phyloP scores from a whole-genome alignment of 2,329 filamentous ascomycete species.

The Sporothrix pallida region DNA sequence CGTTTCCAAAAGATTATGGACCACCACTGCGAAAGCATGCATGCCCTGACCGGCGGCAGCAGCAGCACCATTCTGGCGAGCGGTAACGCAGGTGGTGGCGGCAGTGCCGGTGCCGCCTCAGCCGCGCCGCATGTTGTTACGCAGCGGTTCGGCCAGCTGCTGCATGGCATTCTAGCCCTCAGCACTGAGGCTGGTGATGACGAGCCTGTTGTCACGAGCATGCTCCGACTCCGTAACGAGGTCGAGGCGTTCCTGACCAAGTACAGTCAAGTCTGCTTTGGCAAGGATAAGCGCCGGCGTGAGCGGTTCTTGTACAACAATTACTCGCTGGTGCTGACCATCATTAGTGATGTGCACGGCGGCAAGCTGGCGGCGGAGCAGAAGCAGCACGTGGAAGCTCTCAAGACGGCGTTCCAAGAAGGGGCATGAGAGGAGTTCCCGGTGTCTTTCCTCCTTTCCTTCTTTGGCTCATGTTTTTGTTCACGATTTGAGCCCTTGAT shows the following conservation, averaged over 20 bases:
- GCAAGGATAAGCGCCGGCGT: constrained; percentile 75
- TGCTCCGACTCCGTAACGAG: constrained; percentile 77
- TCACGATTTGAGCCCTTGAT: background rate
- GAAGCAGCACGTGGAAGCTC: constrained; percentile 72
- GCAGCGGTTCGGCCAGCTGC: constrained; percentile 91
- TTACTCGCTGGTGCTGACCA: constrained; percentile 91
- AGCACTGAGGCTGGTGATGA: constrained; percentile 93
- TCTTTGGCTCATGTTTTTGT: background rate
- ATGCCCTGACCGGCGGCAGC: constrained; percentile 58
- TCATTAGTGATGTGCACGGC: constrained; percentile 73
- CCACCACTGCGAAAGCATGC: constrained; percentile 85
- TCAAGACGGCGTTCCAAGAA: constrained; percentile 66
- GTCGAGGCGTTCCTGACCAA: constrained; percentile 83
- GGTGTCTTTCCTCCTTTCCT: no score
- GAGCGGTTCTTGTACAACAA: constrained; percentile 95
- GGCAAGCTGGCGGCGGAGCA: constrained; percentile 78
- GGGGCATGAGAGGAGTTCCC: constrained; percentile 41
- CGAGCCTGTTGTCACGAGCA: constrained; percentile 84
- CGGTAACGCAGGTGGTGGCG: constrained; percentile 44
- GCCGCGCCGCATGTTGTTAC: constrained; percentile 90
- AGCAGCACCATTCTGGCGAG: constrained; percentile 21
- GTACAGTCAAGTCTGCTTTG: constrained; percentile 71
- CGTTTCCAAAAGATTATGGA: constrained; percentile 95
- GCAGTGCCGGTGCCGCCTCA: constrained; percentile 62
- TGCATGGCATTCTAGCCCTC: constrained; percentile 81